Percentiles rank a stretch among this genome's conserved stretches.
Evolutionary conservation across 2,329 filamentous ascomycete species (phyloP).

Genomic region (Seiridium cupressi): DNA sequence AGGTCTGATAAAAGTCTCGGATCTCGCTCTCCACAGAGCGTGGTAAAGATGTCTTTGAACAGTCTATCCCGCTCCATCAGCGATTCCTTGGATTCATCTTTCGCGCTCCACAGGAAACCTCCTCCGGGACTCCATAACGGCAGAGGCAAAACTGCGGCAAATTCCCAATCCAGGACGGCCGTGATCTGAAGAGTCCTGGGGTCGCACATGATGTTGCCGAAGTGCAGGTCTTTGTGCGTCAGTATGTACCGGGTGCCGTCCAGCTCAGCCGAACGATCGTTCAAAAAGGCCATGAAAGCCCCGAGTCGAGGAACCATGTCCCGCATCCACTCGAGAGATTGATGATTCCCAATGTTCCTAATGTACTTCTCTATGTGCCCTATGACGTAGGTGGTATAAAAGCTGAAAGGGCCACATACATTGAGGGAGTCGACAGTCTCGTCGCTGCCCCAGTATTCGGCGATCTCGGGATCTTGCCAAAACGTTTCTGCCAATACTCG

Average conservation of each 20-base stretch:
- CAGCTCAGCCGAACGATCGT: constrained; percentile 10
- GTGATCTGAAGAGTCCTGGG: constrained; percentile 23
- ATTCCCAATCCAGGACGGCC: constrained; percentile 35
- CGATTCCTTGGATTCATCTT: constrained; percentile 13
- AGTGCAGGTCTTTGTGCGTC: constrained; percentile 36
- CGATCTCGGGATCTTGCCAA: constrained; percentile 31
- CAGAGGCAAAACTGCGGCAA: constrained; percentile 31
- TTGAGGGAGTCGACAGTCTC: constrained; percentile 20
- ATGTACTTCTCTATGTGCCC: constrained; percentile 24
- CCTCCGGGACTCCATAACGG: constrained; percentile 31
- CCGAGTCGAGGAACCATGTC: constrained; percentile 25
- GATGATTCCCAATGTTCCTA: constrained; percentile 23
- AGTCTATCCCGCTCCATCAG: constrained; percentile 21
- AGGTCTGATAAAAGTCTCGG: background rate
- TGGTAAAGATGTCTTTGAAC: constrained; percentile 20
- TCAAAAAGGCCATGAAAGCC: constrained; percentile 16
- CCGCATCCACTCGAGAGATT: constrained; percentile 21
- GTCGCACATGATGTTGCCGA: constrained; percentile 35
- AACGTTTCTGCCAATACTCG: constrained; percentile 33
- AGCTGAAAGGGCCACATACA: constrained; percentile 20
- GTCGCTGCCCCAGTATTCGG: constrained; percentile 20
- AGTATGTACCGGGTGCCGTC: constrained; percentile 22
- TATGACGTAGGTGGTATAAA: constrained; percentile 24
- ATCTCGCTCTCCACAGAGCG: constrained; percentile 6
- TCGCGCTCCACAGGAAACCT: constrained; percentile 33